Evolutionary conservation across 2,329 filamentous ascomycete genomes (phyloP).

Genomic region (Fonsecaea erecta): DNA sequence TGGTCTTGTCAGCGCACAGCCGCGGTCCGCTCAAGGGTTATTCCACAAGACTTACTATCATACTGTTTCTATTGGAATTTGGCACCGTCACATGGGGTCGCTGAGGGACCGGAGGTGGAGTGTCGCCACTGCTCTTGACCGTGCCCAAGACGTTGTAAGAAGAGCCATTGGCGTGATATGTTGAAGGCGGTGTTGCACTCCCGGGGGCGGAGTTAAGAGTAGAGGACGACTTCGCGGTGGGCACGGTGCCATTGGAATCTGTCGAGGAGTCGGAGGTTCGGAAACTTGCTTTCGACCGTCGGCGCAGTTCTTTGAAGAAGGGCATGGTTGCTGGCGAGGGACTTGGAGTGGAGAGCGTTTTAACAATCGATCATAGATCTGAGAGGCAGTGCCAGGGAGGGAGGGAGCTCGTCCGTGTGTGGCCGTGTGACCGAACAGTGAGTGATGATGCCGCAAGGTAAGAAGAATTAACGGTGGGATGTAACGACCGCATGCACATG

Average conservation of each 20-base stretch:
- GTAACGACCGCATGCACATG: slow-evolving; percentile 29
- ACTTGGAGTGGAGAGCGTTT: slow-evolving; percentile 4
- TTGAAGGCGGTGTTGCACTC: slow-evolving; percentile 75
- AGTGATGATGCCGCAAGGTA: slow-evolving; percentile 12
- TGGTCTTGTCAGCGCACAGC: slow-evolving; percentile 30
- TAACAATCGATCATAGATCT: slow-evolving; percentile 22
- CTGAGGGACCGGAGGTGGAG: slow-evolving; percentile 51
- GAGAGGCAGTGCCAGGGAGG: slow-evolving; percentile 7
- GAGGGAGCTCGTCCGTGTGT: slow-evolving; percentile 12
- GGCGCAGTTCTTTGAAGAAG: slow-evolving; percentile 76
- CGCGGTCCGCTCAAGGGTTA: background rate
- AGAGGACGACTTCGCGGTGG: slow-evolving; percentile 67
- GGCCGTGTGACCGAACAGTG: background rate
- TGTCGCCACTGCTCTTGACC: slow-evolving; percentile 57
- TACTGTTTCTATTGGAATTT: slow-evolving; percentile 50
- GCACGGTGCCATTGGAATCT: slow-evolving; percentile 64
- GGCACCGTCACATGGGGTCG: slow-evolving; percentile 52
- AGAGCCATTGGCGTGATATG: slow-evolving; percentile 68
- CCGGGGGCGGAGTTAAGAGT: slow-evolving; percentile 66
- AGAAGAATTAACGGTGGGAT: slow-evolving; percentile 15
- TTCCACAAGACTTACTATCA: slow-evolving; percentile 43
- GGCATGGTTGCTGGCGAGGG: slow-evolving; percentile 47
- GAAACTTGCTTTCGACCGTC: slow-evolving; percentile 76
- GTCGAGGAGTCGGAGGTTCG: slow-evolving; percentile 67
- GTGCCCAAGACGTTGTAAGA: slow-evolving; percentile 62